These are phyloP conservation scores for Metschnikowia amazonensis DNA, from an alignment of 805 yeast genomes.

Conservation along the genomic window DNA sequence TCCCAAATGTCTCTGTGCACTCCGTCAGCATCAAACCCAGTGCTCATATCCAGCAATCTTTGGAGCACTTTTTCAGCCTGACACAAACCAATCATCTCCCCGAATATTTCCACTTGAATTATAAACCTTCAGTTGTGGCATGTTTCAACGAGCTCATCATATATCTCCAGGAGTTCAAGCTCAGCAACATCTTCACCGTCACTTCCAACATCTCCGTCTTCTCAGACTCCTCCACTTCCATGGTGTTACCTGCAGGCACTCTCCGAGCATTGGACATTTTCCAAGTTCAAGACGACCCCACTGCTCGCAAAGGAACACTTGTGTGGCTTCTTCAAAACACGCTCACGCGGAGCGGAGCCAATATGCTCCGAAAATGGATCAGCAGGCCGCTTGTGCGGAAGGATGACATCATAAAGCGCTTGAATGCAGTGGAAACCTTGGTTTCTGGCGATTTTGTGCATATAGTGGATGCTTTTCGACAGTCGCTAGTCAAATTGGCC, in stretches of 20 bases:
- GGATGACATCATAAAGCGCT: constrained; percentile 54
- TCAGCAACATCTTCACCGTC: constrained; percentile 54
- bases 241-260: constrained; percentile 61
- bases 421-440: constrained; percentile 48
- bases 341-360: constrained; percentile 67
- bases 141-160: constrained; percentile 46
- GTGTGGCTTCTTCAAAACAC: constrained; percentile 82
- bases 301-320: constrained; percentile 60
- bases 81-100: constrained; percentile 11
- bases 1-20: constrained; percentile 10
- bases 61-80: constrained; percentile 24
- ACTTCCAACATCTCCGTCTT: constrained; percentile 52
- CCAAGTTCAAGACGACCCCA: constrained; percentile 53
- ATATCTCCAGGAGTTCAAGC: constrained; percentile 61
- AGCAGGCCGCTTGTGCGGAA: constrained; percentile 61
- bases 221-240: constrained; percentile 43
- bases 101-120: constrained; percentile 25
- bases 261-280: constrained; percentile 73
- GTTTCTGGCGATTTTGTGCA: constrained; percentile 26
- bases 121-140: constrained; percentile 21
- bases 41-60: constrained; percentile 9
- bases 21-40: constrained; percentile 4
- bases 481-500: constrained; percentile 24
- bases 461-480: constrained; percentile 30
- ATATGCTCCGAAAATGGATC: constrained; percentile 70